Evolutionary conservation across 1,139 yeast species (phyloP), one percentile per base, ranked within the genome.

Genomic region (Hansenula lynferdii): DNA sequence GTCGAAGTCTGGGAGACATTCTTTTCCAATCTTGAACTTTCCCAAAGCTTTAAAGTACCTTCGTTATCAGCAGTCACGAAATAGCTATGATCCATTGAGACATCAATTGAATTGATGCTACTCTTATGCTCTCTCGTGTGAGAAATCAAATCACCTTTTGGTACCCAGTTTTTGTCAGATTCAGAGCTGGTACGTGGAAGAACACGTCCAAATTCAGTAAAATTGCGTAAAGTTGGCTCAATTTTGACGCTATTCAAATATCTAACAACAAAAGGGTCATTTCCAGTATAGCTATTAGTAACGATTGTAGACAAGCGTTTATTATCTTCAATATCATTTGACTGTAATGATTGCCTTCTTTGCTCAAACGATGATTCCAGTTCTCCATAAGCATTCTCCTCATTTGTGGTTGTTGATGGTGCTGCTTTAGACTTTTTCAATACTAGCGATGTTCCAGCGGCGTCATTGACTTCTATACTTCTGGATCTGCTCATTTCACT

Each of bases 1-100:
- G 75, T 68, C 0, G 96, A 73, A 21, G 76, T 69, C 32, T 81
- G 77, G 4, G 80, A 70, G 2, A 80, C 78, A 38, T 80, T 82
- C 44, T 73, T 75, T 41, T 81, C 89, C 32, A 90, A 62, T 42
- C 80, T 75, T 12, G 65, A 56, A 1, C 80, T 62, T 51, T 87
- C 95, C 97, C 97, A 92, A 0, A 92, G 61, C 46, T 77, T 81
- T 33, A 92, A 53, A 3, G 64, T 52, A 0, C 97, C 97, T 35
- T 73, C 70, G 33, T 79, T 82, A 5, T 94, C 85, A 4, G 90
- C 96, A 1, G 94, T 81, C 3, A 87, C 65, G 48, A 92, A 81
- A 50, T 76, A 84, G 29, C 75, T 75, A 17, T 77, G 72, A 31
- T 82, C 78, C 0, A 87, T 83, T 10, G 80, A 66, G 0, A 75